Evolutionary conservation across 192 early-diverging fungal genomes (phyloP).

Genomic region (Backusella liffmaniae): DNA sequence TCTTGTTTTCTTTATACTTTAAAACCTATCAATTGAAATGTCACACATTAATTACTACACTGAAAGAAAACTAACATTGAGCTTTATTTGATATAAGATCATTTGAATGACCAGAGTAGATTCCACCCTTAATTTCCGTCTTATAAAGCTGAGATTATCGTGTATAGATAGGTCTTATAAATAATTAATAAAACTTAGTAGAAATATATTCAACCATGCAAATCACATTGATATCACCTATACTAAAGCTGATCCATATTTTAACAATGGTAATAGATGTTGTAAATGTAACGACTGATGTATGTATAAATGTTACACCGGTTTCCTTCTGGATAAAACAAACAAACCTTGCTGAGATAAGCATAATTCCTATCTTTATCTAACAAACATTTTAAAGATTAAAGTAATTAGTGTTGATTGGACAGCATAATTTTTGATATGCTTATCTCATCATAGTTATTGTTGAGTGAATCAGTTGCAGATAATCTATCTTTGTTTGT

Average conservation of each 20-base stretch:
- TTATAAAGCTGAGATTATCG: neutral
- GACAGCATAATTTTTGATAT: neutral
- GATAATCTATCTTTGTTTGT: conserved; percentile 9
- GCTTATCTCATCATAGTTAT: neutral
- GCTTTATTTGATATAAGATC: too few species aligned
- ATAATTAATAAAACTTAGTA: neutral
- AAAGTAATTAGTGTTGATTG: neutral
- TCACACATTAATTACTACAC: neutral
- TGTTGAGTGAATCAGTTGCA: neutral
- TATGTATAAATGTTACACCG: neutral
- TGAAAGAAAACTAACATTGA: neutral
- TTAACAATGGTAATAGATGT: neutral
- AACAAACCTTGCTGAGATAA: neutral
- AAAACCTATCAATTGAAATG: neutral
- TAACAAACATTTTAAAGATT: neutral
- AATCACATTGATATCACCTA: neutral
- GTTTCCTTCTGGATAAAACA: conserved; percentile 7
- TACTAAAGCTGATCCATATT: neutral
- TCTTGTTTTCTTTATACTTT: neutral
- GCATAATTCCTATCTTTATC: conserved; percentile 2
- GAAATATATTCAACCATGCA: too few species aligned
- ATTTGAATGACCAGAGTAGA: too few species aligned
- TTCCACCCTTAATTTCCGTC: neutral
- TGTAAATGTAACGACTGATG: neutral
- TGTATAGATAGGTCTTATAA: neutral